Evolutionary conservation across 768 basidiomycete species (phyloP), one percentile per base, ranked within the genome.

Genomic region (Rhodotorula paludigena): DNA sequence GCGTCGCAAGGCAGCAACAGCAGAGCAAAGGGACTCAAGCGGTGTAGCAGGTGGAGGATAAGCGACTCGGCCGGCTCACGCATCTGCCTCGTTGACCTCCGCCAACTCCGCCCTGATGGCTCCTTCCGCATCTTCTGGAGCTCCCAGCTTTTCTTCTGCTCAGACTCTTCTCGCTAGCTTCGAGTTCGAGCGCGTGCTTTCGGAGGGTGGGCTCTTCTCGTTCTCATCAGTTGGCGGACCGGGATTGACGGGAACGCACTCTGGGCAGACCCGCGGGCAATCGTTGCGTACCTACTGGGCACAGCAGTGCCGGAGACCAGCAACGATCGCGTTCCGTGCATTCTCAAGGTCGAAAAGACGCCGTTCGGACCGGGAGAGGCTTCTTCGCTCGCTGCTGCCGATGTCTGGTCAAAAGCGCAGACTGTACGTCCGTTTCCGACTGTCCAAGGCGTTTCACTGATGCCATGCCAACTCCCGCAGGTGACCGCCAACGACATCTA

Each of bases 281-380:
- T 85, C 67, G 82, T 82, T 5, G 67, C 89, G 41, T 85, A 82
- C 49, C 79, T 92, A 14, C 83, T 93, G 5, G 91, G 92, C 8
- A 84, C 81, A 3, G 80, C 89, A 20, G 20, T 77, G 73, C 70
- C 68, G 73, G 63, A 76, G 65, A 49, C 73, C 64, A 54, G 42
- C 6, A 20, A 35, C 2, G 69, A 72, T 5, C 66, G 79, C n/a
- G 77, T 81, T 4, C 80, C 81, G 39, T 85, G 88, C 6, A 86
- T 93, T 68, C 74, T 92, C n/a, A 84, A 86, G 44, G 80, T 93
- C 45, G 88, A 91, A 77, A 90, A 86, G 76, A 87, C 87, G 0
- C 83, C 87, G 4, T 81, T 92, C 63, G 77, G 80, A 12, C 74
- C 80, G 28, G 81, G 79, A 32, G 67, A 76, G 23, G 62, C 75